phyloP scores from a whole-genome alignment of 257 asterid species.

The Solanum habrochaites region DNA sequence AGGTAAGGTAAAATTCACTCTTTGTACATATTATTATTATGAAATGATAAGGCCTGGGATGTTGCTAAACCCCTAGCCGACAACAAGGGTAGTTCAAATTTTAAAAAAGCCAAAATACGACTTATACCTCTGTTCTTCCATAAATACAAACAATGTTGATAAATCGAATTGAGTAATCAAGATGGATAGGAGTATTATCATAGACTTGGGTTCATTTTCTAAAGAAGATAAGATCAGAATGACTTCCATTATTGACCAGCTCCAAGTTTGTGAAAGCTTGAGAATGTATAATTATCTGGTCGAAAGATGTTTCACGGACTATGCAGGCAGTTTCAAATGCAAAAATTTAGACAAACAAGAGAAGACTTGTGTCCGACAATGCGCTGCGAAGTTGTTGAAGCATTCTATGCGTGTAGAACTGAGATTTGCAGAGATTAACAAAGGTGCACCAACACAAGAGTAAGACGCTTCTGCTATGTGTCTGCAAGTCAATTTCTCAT shows the following conservation, averaged over 20 bases:
- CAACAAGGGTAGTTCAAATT: too few species aligned
- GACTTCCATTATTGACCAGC: conserved; percentile 26
- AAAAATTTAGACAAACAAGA: conserved; percentile 81
- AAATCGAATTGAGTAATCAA: neutral
- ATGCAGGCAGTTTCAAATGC: conserved; percentile 65
- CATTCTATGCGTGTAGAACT: conserved; percentile 92
- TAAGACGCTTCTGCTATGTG: conserved; percentile 1
- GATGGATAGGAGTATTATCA: conserved; percentile 23
- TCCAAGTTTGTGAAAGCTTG: conserved; percentile 34
- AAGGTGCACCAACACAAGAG: conserved; percentile 76
- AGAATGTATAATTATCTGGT: conserved; percentile 80
- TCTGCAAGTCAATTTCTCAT: neutral
- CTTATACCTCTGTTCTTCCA: neutral
- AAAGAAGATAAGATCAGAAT: conserved; percentile 22
- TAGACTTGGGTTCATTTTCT: conserved; percentile 18
- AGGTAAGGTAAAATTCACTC: too few species aligned
- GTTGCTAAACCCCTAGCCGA: too few species aligned
- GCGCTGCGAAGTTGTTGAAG: conserved; percentile 93
- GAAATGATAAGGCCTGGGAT: too few species aligned
- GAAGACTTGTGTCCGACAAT: conserved; percentile 84
- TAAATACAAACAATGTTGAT: neutral
- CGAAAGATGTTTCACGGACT: conserved; percentile 83
- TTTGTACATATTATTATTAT: too few species aligned
- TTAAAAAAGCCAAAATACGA: too few species aligned
- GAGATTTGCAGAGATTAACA: conserved; percentile 87